A percentile compares a stretch with the other conserved stretches of the same genome.
phyloP scores from a whole-genome alignment of 805 yeast species.

The Henningerozyma blattae region DNA sequence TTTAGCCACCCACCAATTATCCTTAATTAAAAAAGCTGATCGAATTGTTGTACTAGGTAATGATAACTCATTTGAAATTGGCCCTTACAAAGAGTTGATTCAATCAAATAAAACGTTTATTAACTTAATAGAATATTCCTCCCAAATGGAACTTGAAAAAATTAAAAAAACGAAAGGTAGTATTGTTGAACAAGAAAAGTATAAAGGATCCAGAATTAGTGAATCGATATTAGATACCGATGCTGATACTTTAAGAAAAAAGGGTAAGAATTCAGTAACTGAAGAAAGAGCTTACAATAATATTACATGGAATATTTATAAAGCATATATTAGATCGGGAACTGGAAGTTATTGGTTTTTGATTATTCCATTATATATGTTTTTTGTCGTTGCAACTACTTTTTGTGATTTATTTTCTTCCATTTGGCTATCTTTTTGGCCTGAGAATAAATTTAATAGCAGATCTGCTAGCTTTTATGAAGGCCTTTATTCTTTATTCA shows the following conservation, averaged over 20 bases:
- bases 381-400: too few species aligned
- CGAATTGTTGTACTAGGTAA: slow-evolving; percentile 60
- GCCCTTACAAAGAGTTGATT: slow-evolving; percentile 44
- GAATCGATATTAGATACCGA: too few species aligned
- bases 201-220: slow-evolving; percentile 1
- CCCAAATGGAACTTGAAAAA: slow-evolving; percentile 21
- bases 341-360: slow-evolving; percentile 30
- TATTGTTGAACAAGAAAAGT: slow-evolving; percentile 2
- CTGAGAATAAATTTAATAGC: slow-evolving; percentile 37
- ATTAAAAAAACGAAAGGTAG: slow-evolving; percentile 21
- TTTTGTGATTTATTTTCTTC: slow-evolving; percentile 22
- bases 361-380: slow-evolving; percentile 13
- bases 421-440: slow-evolving; percentile 75
- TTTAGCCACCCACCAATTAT: slow-evolving; percentile 76
- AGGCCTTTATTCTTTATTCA: slow-evolving; percentile 58
- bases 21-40: slow-evolving; percentile 58
- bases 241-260: too few species aligned
- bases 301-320: slow-evolving; percentile 36
- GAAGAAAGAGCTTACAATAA: slow-evolving; percentile 53
- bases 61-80: slow-evolving; percentile 40
- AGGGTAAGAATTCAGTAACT: slow-evolving; percentile 28
- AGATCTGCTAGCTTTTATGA: slow-evolving; percentile 49
- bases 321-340: slow-evolving; percentile 39
- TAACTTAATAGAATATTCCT: slow-evolving; percentile 36
- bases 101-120: slow-evolving; percentile 34